A percentile compares a stretch with the other conserved stretches of the same genome.
Conservation (phyloP, 495 filamentous ascomycete species). For the Neurospora sp. region DNA sequence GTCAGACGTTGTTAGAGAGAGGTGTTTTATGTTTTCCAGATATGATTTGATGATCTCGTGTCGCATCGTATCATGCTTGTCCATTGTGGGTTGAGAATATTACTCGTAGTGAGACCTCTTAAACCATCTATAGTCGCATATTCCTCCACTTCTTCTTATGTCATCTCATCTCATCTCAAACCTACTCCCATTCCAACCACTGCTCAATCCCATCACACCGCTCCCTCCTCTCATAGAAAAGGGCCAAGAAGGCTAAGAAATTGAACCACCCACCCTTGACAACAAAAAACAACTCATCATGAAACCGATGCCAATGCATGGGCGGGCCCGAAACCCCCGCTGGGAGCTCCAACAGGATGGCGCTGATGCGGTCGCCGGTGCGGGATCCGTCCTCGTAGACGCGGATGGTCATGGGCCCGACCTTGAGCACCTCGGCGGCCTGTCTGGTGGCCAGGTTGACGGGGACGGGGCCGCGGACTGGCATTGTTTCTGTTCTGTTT, state of each 20-base stretch:
- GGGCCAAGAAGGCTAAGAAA: no score
- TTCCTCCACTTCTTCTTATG: background rate
- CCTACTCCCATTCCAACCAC: no score
- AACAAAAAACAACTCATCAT: slow-evolving; percentile 47
- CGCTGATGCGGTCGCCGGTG: slow-evolving; percentile 39
- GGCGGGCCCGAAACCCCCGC: slow-evolving; percentile 37
- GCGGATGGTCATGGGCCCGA: slow-evolving; percentile 23
- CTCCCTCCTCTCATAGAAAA: background rate
- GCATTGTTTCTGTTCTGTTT: slow-evolving; percentile 11
- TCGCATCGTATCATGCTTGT: no score
- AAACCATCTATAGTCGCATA: background rate
- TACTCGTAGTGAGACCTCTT: no score
- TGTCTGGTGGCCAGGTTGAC: slow-evolving; percentile 17
- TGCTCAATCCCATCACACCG: no score
- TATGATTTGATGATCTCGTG: no score
- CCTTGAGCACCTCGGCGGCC: slow-evolving; percentile 16
- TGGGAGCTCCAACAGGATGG: slow-evolving; percentile 36
- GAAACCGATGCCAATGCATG: slow-evolving; percentile 34
- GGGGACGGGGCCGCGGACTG: slow-evolving; percentile 17
- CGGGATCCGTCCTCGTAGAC: slow-evolving; percentile 24
- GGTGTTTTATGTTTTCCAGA: background rate
- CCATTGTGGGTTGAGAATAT: no score
- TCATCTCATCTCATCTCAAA: background rate
- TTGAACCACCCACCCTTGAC: slow-evolving; percentile 30
- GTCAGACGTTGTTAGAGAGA: background rate